A percentile compares a stretch with the other conserved stretches of the same genome.
Conservation (phyloP, 495 filamentous ascomycete genomes). For the Daldinia concentrica region DNA sequence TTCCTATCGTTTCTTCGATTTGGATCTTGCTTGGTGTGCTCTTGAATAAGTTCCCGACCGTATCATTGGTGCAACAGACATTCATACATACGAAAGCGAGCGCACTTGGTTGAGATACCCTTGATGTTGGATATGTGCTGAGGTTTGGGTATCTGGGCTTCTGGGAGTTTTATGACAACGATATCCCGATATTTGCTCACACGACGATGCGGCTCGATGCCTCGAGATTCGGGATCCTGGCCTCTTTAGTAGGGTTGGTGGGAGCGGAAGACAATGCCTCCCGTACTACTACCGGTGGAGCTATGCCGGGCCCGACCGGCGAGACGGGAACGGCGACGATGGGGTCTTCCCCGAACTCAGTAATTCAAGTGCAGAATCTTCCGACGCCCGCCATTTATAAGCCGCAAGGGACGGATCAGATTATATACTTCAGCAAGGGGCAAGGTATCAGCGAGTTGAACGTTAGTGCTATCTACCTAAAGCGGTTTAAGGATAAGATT, state of each 20-base stretch:
- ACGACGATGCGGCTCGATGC: slow-evolving; percentile 46
- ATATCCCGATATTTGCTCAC: slow-evolving; percentile 19
- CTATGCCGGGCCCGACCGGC: background rate
- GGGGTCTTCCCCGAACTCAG: slow-evolving; percentile 9
- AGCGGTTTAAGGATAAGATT: slow-evolving; percentile 12
- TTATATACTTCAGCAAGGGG: slow-evolving; percentile 6
- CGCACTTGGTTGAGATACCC: slow-evolving; percentile 19
- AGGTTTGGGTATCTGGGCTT: slow-evolving; percentile 36
- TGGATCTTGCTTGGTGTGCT: slow-evolving; percentile 17
- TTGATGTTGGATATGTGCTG: slow-evolving; percentile 27
- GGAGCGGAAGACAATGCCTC: slow-evolving; percentile 12
- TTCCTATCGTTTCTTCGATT: slow-evolving; percentile 24
- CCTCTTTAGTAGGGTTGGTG: slow-evolving; percentile 36
- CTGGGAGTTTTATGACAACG: slow-evolving; percentile 31
- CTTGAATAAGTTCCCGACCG: slow-evolving; percentile 9
- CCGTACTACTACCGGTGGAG: background rate
- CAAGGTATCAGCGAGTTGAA: slow-evolving; percentile 16
- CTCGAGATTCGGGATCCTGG: slow-evolving; percentile 38
- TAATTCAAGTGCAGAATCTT: slow-evolving; percentile 9
- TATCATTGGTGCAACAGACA: slow-evolving; percentile 22
- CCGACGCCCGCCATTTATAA: slow-evolving; percentile 15
- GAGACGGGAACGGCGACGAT: slow-evolving; percentile 19
- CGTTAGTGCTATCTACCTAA: slow-evolving; percentile 15
- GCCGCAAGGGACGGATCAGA: background rate
- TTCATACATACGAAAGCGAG: background rate